Evolutionary conservation across 2,329 filamentous ascomycete species (phyloP), one percentile per base, ranked within the genome.

Genomic region (Endothia cerciana): DNA sequence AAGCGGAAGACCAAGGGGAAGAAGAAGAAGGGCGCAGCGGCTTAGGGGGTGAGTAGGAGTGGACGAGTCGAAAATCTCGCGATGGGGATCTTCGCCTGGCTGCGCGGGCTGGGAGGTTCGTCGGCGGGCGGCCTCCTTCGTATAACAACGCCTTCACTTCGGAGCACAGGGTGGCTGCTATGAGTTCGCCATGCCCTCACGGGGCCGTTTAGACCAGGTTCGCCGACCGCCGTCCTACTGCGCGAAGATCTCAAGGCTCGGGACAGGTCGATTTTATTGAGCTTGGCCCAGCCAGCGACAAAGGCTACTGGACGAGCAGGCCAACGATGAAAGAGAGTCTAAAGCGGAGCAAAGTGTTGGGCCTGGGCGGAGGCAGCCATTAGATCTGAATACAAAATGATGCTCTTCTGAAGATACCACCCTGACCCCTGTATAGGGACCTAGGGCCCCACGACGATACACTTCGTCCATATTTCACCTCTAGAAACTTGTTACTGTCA

Each of bases 1-100:
- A 92, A 91, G 76, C 89, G 91, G 72, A 91, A 91, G 76, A 92
- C 91, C 69, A 92, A 90, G 81, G 87, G 84, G 80, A 91, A 89
- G 81, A 89, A 86, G 78, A 78, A 77, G 0, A 73, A 63, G 61
- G 41, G 74, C 10, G 70, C 73, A 45, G 72, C 72, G 22, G 58
- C 64, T 51, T 62, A 36, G 22, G 38, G 17, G 19, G 30, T 8
- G 19, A 30, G 5, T 8, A 8, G n/a, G 8, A 13, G 30, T 28
- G 30, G 19, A 41, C n/a, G n/a, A n/a, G 28, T 53, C 28, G 22
- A 19, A 30, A 10, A 2, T 25, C 13, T 13, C 4, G 25, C 38
- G 38, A n/a, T 36, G 13, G 33, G 19, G 33, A 40, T 13, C 11
- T 22, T n/a, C 53, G 19, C 30, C 19, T 28, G 13, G 47, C 47